A percentile compares a stretch with the other conserved stretches of the same genome.
Evolutionary conservation across 495 filamentous ascomycete species (phyloP).

Genomic region (Geoglossum glabrum): DNA sequence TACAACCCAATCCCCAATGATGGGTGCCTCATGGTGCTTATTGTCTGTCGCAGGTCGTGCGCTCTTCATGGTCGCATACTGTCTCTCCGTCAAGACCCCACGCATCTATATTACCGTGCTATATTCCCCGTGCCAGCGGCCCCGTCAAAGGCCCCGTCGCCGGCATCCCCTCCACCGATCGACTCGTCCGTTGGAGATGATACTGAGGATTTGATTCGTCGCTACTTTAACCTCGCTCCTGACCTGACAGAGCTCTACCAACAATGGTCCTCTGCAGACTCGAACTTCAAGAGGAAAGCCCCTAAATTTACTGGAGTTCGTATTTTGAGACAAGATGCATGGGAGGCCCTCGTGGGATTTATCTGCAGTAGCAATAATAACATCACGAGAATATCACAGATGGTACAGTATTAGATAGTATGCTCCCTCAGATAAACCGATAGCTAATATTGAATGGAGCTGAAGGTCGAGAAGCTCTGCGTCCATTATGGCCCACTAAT

Average conservation of each 20-base stretch:
- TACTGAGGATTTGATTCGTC: constrained; percentile 43
- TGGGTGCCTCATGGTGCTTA: constrained; percentile 8
- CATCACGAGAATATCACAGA: constrained; percentile 80
- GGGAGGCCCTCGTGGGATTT: constrained; percentile 86
- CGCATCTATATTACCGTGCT: constrained; percentile 63
- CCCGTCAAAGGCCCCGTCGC: constrained; percentile 12
- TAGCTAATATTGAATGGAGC: neutral
- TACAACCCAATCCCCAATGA: neutral
- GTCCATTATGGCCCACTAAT: constrained; percentile 61
- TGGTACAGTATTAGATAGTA: constrained; percentile 29
- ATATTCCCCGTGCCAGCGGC: constrained; percentile 26
- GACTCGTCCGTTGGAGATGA: constrained; percentile 28
- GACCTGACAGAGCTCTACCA: constrained; percentile 59
- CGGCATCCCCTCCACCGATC: neutral
- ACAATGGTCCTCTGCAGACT: constrained; percentile 68
- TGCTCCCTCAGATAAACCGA: neutral
- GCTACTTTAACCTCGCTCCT: constrained; percentile 65
- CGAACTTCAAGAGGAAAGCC: constrained; percentile 79
- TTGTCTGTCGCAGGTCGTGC: constrained; percentile 38
- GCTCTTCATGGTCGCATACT: constrained; percentile 69
- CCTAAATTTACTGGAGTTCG: constrained; percentile 77
- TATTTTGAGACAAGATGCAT: constrained; percentile 88
- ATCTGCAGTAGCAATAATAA: constrained; percentile 99
- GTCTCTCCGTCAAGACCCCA: constrained; percentile 63
- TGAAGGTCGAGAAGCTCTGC: constrained; percentile 66